Evolutionary conservation across 75 land plant species (phyloP).

Genomic region (Pinus albicaulis): DNA sequence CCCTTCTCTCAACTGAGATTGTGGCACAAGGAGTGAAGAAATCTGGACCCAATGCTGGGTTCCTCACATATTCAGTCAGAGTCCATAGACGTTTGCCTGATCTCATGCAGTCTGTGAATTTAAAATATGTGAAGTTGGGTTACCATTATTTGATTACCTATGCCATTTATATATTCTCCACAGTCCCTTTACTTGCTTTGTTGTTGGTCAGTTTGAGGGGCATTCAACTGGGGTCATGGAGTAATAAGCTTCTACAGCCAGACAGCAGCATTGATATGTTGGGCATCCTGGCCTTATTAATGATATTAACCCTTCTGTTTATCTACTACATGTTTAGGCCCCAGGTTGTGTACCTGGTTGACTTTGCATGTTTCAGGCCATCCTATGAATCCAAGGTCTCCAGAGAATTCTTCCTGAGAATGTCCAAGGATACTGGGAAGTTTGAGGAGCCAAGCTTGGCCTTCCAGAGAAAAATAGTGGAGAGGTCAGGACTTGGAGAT

Average conservation of each 20-base stretch:
- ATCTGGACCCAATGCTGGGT: constrained; percentile 14
- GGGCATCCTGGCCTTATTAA: constrained; percentile 8
- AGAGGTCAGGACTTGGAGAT: constrained; percentile 60
- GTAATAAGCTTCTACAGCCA: neutral
- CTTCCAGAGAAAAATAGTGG: constrained; percentile 40
- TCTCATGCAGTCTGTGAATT: constrained; percentile 82
- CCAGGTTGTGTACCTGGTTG: constrained; percentile 67
- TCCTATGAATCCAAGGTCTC: neutral
- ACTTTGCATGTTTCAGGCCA: constrained; percentile 42
- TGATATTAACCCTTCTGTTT: constrained; percentile 6
- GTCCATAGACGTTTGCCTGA: constrained; percentile 79
- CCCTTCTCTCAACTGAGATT: constrained; percentile 18
- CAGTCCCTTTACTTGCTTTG: constrained; percentile 7
- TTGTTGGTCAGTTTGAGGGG: no score
- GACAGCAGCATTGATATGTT: neutral
- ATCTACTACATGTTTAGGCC: constrained; percentile 77
- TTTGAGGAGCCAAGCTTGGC: constrained; percentile 42
- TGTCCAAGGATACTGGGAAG: constrained; percentile 38
- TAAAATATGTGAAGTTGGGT: constrained; percentile 91
- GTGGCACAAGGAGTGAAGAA: constrained; percentile 11
- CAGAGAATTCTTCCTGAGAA: constrained; percentile 39
- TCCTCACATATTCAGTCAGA: constrained; percentile 59
- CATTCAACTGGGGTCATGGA: no score
- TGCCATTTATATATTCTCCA: constrained; percentile 54
- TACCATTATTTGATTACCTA: constrained; percentile 82